Evolutionary conservation across 139 green algal species (phyloP).

Genomic region (Limnomonas spitsbergensis): DNA sequence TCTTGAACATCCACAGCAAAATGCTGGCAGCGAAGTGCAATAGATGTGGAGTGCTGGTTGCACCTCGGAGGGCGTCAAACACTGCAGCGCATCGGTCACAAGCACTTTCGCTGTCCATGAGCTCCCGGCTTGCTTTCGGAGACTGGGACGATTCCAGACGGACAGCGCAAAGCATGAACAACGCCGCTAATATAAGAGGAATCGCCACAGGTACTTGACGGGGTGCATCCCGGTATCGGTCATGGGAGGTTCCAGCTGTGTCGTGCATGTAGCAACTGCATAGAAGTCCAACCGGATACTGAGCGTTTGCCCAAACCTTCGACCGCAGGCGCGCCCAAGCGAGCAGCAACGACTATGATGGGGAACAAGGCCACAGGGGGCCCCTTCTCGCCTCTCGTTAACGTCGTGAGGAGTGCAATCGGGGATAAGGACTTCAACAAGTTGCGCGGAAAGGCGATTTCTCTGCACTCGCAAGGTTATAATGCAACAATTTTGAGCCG

Average conservation of each 20-base stretch:
- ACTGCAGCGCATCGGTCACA: too few relatives aligned
- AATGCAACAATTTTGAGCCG: background rate
- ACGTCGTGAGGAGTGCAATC: conserved; percentile 69
- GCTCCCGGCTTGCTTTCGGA: background rate
- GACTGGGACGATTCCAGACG: background rate
- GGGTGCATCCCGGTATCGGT: background rate
- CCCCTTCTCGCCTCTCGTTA: conserved; percentile 87
- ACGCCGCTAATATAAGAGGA: background rate
- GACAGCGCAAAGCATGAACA: background rate
- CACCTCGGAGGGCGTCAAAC: too few relatives aligned
- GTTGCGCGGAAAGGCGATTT: conserved; percentile 94
- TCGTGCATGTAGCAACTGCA: background rate
- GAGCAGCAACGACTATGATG: conserved; percentile 40
- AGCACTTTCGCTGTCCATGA: background rate
- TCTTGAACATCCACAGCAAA: too few relatives aligned
- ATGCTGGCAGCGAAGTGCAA: too few relatives aligned
- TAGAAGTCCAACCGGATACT: background rate
- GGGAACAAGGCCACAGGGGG: conserved; percentile 80
- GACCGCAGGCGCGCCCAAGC: background rate
- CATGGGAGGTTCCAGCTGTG: background rate
- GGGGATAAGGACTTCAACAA: conserved; percentile 97
- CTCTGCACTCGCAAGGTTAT: conserved; percentile 93
- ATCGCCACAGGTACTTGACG: background rate
- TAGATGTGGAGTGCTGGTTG: too few relatives aligned
- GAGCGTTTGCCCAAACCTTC: background rate